These are phyloP conservation scores for Cytospora piceae DNA, from an alignment of 2,329 filamentous ascomycete species.

Conservation along the genomic window DNA sequence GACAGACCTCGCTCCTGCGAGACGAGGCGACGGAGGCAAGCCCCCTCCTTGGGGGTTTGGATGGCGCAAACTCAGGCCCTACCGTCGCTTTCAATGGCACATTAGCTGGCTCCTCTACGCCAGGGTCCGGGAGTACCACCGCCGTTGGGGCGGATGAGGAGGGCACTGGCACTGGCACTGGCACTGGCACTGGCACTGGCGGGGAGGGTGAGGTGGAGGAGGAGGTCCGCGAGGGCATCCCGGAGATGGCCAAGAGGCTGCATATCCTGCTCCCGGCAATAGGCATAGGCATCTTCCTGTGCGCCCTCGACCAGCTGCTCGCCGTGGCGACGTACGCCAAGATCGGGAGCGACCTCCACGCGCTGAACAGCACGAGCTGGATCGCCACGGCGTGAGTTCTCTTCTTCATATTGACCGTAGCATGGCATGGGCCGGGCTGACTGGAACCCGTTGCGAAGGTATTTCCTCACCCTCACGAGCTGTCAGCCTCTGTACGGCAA, in stretches of 20 bases:
- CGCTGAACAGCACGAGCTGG: slow-evolving; percentile 76
- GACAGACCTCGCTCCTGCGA: background rate
- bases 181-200: background rate
- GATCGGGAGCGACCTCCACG: slow-evolving; percentile 76
- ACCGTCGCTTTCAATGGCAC: background rate
- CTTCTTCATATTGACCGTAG: background rate
- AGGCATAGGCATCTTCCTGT: slow-evolving; percentile 60
- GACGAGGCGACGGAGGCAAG: slow-evolving; percentile 19
- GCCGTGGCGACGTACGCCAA: slow-evolving; percentile 77
- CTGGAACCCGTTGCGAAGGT: slow-evolving; percentile 44
- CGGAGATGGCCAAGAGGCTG: slow-evolving; percentile 42
- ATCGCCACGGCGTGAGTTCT: slow-evolving; percentile 52
- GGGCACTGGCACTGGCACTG: background rate
- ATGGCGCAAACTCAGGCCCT: background rate
- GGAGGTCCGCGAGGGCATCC: slow-evolving; percentile 33
- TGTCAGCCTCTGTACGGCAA: slow-evolving; percentile 71
- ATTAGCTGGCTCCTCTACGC: slow-evolving; percentile 5
- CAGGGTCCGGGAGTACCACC: slow-evolving; percentile 1
- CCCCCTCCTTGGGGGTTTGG: slow-evolving; percentile 16
- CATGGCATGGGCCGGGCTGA: background rate
- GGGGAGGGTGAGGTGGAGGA: background rate
- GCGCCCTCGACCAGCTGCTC: slow-evolving; percentile 76
- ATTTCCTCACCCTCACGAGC: slow-evolving; percentile 74
- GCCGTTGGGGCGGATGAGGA: background rate
- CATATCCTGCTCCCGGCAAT: slow-evolving; percentile 44